Conservation (phyloP, 106 monocot species). For the Amphibolis antarctica region DNA sequence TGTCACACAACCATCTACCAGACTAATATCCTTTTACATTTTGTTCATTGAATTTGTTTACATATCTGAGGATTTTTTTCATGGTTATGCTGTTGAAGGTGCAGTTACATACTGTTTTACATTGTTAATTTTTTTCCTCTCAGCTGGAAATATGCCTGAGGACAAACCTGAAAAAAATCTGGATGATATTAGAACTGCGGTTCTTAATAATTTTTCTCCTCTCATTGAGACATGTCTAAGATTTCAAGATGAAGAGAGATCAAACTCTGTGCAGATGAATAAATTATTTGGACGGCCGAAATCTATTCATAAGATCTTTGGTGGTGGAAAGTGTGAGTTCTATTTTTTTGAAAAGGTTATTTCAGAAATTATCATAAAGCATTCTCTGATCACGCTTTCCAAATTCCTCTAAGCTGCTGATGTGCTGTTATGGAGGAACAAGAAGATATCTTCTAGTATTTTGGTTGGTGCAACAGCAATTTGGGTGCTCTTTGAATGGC, state of each 20-base stretch:
- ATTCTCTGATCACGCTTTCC: not conserved
- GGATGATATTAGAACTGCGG: constrained; percentile 46
- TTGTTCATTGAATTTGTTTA: not conserved
- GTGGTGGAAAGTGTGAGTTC: constrained; percentile 69
- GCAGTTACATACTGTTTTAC: not conserved
- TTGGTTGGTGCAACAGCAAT: constrained; percentile 43
- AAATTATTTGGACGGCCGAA: constrained; percentile 66
- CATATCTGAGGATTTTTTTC: not conserved
- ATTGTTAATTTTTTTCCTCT: not conserved
- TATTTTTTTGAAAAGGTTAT: not conserved
- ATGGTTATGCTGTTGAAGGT: not conserved
- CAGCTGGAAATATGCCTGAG: constrained; percentile 43
- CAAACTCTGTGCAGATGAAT: constrained; percentile 37
- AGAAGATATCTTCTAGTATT: constrained; percentile 62
- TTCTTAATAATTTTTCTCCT: constrained; percentile 46
- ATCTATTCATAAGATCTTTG: constrained; percentile 58
- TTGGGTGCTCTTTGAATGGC: constrained; percentile 84
- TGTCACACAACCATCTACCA: too few species aligned
- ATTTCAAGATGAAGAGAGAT: constrained; percentile 36
- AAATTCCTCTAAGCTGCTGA: constrained; percentile 49
- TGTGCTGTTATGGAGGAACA: constrained; percentile 80
- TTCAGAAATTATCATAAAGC: not conserved
- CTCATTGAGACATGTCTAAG: constrained; percentile 49
- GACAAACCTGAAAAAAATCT: constrained; percentile 47
- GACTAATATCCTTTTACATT: not conserved